Conservation (phyloP, 208 protist species). For the Leishmania martiniquensis region DNA sequence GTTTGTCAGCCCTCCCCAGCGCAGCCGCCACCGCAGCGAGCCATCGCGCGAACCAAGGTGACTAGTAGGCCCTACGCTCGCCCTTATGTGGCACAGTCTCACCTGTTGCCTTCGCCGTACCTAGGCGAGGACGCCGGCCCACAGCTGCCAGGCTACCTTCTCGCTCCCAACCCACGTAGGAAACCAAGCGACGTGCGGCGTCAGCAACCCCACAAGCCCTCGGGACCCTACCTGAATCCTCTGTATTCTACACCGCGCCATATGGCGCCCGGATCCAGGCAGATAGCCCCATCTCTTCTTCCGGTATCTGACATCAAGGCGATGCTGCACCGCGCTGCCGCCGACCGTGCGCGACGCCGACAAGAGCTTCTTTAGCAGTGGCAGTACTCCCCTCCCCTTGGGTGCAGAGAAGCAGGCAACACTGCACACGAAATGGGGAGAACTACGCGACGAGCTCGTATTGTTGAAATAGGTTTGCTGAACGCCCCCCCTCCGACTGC, state of each 20-base stretch:
- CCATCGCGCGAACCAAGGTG: slow-evolving; percentile 7
- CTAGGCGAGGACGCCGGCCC: no score
- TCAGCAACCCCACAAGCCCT: slow-evolving; percentile 1
- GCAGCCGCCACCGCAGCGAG: slow-evolving; percentile 10
- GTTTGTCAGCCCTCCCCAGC: slow-evolving; percentile 1
- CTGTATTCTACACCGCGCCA: slow-evolving; percentile 41
- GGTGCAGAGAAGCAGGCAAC: neutral
- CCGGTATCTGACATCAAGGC: slow-evolving; percentile 64
- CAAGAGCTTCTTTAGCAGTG: slow-evolving; percentile 9
- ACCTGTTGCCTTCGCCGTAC: slow-evolving; percentile 7
- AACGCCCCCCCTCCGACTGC: no score
- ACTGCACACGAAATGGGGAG: neutral
- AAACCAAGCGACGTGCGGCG: slow-evolving; percentile 11
- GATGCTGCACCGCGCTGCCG: slow-evolving; percentile 76
- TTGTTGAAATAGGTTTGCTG: neutral
- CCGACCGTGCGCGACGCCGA: slow-evolving; percentile 67
- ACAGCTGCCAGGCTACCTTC: slow-evolving; percentile 11
- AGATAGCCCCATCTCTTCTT: slow-evolving; percentile 8
- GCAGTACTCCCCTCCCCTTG: no score
- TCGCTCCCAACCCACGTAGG: slow-evolving; percentile 25
- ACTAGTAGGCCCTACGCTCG: slow-evolving; percentile 2
- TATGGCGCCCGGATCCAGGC: slow-evolving; percentile 20
- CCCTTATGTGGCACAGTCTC: slow-evolving; percentile 21
- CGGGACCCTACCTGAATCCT: slow-evolving; percentile 39
- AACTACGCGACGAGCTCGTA: neutral